A percentile compares a stretch with the other conserved stretches of the same genome.
Conservation (phyloP, 805 yeast genomes). For the Saccharomycopsis malanga region DNA sequence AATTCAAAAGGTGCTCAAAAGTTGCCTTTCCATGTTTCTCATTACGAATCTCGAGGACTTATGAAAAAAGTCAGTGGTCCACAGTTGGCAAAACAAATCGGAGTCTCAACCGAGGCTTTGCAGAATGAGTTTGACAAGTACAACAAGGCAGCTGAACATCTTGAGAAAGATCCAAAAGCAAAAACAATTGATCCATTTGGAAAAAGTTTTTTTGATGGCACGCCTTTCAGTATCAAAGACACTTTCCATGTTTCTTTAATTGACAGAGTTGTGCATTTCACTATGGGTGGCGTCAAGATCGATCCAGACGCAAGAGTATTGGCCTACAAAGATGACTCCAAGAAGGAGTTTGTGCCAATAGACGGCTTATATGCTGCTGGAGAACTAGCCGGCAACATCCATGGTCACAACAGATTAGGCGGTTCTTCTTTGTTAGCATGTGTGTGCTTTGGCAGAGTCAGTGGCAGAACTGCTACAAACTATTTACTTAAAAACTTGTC, state of each 20-base stretch:
- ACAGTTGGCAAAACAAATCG: conserved; percentile 38
- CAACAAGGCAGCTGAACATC: conserved; percentile 32
- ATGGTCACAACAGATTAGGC: conserved; percentile 48
- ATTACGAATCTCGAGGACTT: conserved; percentile 48
- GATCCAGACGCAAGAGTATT: conserved; percentile 38
- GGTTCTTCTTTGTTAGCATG: conserved; percentile 51
- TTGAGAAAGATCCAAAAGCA: conserved; percentile 25
- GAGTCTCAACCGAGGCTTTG: conserved; percentile 29
- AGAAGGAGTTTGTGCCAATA: conserved; percentile 28
- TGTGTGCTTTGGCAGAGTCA: conserved; percentile 44
- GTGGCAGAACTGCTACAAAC: conserved; percentile 36
- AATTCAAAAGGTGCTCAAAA: conserved; percentile 39
- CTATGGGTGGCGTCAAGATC: conserved; percentile 63
- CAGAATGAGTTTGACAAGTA: conserved; percentile 33
- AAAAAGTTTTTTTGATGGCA: conserved; percentile 42
- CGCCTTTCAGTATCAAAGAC: conserved; percentile 34
- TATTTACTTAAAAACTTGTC: conserved; percentile 30
- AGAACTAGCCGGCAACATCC: conserved; percentile 54
- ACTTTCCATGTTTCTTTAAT: conserved; percentile 45
- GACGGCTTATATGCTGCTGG: conserved; percentile 48
- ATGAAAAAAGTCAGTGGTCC: conserved; percentile 41
- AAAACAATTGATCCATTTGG: conserved; percentile 35
- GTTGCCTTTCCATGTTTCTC: conserved; percentile 46
- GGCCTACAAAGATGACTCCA: conserved; percentile 26
- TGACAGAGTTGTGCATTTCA: conserved; percentile 54